A percentile compares a stretch with the other conserved stretches of the same genome.
Conservation (phyloP, 352 stramenopile species). For the Ophiocytium majus region DNA sequence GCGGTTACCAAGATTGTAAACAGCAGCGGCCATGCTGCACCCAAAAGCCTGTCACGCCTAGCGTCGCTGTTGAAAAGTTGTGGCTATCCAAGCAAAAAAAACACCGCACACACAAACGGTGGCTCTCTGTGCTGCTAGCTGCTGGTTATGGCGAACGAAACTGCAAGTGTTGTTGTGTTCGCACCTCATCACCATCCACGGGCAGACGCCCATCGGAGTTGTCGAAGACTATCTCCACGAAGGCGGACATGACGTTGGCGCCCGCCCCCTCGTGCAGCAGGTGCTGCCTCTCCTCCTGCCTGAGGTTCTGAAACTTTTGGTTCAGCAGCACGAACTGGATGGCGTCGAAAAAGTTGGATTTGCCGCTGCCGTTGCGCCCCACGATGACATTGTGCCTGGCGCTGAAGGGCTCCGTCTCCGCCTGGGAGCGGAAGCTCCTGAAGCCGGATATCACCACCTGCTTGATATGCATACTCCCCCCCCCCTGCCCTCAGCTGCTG, state of each 20-base stretch:
- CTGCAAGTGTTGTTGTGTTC: too few species aligned
- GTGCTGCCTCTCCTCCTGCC: conserved; percentile 81
- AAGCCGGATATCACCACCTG: conserved; percentile 90
- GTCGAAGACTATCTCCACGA: conserved; percentile 99
- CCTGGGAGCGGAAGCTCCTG: conserved; percentile 86
- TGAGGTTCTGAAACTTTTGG: conserved; percentile 81
- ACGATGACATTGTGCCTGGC: conserved; percentile 91
- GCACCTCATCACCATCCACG: conserved; percentile 52
- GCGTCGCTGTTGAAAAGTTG: too few species aligned
- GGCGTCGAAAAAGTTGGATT: conserved; percentile 97
- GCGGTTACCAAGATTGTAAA: too few species aligned
- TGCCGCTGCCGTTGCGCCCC: conserved; percentile 86
- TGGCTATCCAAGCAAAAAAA: too few species aligned
- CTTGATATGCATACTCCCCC: conserved; percentile 97
- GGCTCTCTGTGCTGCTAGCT: too few species aligned
- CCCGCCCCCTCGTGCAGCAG: conserved; percentile 91
- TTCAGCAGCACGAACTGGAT: conserved; percentile 97
- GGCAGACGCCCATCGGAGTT: conserved; percentile 81
- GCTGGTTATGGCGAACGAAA: too few species aligned
- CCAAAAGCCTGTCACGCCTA: too few species aligned
- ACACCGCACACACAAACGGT: too few species aligned
- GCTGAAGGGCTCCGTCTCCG: conserved; percentile 70
- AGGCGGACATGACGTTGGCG: conserved; percentile 91
- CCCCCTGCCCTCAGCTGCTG: too few species aligned
- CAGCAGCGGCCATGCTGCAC: too few species aligned